Base-by-base conservation (phyloP, 2,329 filamentous ascomycete species). In the Xylaria digitata region DNA sequence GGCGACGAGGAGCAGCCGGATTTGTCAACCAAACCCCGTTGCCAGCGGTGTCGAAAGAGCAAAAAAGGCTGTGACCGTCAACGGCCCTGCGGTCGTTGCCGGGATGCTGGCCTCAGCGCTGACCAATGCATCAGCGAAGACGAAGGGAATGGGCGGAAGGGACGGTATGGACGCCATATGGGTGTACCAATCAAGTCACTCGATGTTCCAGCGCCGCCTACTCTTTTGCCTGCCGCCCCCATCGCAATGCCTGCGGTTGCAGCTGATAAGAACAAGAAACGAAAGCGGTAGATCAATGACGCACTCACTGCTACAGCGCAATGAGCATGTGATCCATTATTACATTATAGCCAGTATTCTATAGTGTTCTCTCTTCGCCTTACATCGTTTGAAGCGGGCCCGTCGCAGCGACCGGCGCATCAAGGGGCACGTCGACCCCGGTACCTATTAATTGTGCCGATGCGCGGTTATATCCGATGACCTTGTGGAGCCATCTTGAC, bases 31-130 rank as follows among this genome's bases (percentile, higher is more conserved):
- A 97, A 98, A 82, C 96, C 96, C 63, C 94, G 96, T 70, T 99
- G 96, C 84, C 96, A 99, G 80, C 92, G 96, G 65, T 99, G 96
- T 85, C 92, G 96, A 75, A 99, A 99, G 88, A 98, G 95, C 83
- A 99, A 99, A 86, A 99, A 99, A 82, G 96, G 96, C 13, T 99
- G 96, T 78, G 96, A 99, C 82, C 91, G 96, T 65, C 96, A 98
- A 81, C 90, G 96, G 45, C 96, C 96, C 32, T 99, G 96, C 77
- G 93, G 94, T 63, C 89, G 96, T 70, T 99, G 96, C 88, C 93
- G 94, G 79, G 96, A 99, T 81, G 96, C 96, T 49, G 96, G 96
- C 21, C 93, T 99, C 74, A 92, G 92, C 64, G 89, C 93, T 66
- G 96, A 98, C 73, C 93, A 95, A 71, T 99, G 96, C 80, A 89